Evolutionary conservation across 2,329 filamentous ascomycete species (phyloP).

Genomic region (Apiospora saccharicola): DNA sequence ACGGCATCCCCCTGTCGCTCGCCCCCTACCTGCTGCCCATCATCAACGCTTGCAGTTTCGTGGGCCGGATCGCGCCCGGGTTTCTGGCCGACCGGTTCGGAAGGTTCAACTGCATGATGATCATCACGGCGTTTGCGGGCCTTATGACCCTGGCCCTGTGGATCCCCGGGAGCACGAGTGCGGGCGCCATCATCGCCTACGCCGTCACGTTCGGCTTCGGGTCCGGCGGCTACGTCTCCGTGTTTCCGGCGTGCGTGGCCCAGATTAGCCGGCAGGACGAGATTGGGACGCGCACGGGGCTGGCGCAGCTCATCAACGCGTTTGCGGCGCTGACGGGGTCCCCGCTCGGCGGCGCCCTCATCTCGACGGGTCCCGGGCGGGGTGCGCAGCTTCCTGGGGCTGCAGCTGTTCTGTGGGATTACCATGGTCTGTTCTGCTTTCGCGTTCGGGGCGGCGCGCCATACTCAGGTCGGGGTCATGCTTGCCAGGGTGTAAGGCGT

Average conservation of each 20-base stretch:
- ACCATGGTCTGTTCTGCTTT: constrained; percentile 44
- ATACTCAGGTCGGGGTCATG: constrained; percentile 39
- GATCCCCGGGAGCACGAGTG: constrained; percentile 48
- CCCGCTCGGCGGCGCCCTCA: constrained; percentile 65
- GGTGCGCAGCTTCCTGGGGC: constrained; percentile 55
- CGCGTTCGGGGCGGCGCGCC: constrained; percentile 37
- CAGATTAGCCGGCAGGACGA: constrained; percentile 72
- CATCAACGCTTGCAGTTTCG: constrained; percentile 55
- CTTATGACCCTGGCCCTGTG: constrained; percentile 51
- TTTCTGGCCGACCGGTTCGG: constrained; percentile 35
- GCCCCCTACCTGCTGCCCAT: constrained; percentile 61
- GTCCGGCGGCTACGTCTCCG: constrained; percentile 67
- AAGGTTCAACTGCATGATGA: constrained; percentile 52
- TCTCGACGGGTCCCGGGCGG: constrained; percentile 56
- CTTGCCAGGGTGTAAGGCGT: constrained; percentile 1
- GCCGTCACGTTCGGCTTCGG: constrained; percentile 65
- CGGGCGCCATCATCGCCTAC: constrained; percentile 66
- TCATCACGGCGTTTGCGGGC: constrained; percentile 53
- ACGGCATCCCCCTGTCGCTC: constrained; percentile 51
- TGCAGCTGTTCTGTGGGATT: constrained; percentile 72
- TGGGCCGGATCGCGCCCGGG: not conserved
- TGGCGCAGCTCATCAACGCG: constrained; percentile 66
- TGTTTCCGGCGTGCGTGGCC: constrained; percentile 70
- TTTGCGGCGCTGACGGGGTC: constrained; percentile 72
- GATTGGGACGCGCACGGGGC: constrained; percentile 73